phyloP scores from a whole-genome alignment of 257 asterid species.

The Scutellaria galericulata region DNA sequence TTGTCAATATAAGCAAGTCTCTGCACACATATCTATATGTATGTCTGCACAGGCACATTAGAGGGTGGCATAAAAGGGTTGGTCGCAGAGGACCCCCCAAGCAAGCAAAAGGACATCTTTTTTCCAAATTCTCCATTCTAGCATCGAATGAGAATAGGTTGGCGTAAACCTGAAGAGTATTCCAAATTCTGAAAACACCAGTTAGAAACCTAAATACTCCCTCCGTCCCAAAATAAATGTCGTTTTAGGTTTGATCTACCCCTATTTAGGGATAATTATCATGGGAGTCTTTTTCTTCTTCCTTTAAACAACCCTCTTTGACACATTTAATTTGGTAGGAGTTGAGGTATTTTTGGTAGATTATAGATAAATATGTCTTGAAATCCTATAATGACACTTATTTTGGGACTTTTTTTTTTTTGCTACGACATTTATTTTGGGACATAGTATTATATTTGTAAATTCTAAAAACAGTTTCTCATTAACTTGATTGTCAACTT shows the following conservation, averaged over 20 bases:
- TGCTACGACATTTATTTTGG: too few species aligned
- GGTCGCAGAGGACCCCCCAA: constrained; percentile 1
- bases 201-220: not conserved
- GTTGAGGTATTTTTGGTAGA: too few species aligned
- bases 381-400: too few species aligned
- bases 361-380: too few species aligned
- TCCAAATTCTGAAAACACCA: not conserved
- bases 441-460: not conserved
- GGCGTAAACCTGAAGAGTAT: not conserved
- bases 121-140: not conserved
- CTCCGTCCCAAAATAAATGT: not conserved
- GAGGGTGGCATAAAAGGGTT: not conserved
- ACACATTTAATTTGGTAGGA: too few species aligned
- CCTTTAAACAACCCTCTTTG: too few species aligned
- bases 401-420: too few species aligned
- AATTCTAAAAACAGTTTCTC: not conserved
- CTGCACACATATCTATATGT: not conserved
- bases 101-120: constrained; percentile 11
- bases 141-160: not conserved
- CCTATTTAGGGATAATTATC: too few species aligned
- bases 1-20: too few species aligned
- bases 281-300: too few species aligned
- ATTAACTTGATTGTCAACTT: not conserved
- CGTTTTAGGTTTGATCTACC: too few species aligned
- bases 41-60: not conserved